A percentile compares a stretch with the other conserved stretches of the same genome.
Evolutionary conservation across 345 rosid genomes (phyloP).

Genomic region (Erysimum cheiranthoides): DNA sequence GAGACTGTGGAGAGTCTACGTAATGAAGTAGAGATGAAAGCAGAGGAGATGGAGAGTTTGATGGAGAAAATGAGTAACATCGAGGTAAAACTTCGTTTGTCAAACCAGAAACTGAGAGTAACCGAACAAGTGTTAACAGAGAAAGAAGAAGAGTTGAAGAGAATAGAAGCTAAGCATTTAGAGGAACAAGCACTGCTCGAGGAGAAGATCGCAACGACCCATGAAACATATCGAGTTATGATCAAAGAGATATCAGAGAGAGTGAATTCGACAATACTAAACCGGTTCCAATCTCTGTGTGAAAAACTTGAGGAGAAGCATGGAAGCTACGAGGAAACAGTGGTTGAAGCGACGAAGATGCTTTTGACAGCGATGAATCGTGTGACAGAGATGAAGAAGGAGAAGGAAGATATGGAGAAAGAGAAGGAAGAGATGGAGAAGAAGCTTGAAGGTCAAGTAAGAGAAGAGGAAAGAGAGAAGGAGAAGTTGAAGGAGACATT

Average conservation of each 20-base stretch:
- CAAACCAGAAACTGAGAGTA: constrained; percentile 92
- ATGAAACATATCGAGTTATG: constrained; percentile 54
- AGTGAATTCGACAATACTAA: constrained; percentile 44
- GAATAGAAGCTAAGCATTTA: constrained; percentile 64
- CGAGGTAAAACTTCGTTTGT: constrained; percentile 84
- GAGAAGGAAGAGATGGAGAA: constrained; percentile 47
- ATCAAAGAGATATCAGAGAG: constrained; percentile 53
- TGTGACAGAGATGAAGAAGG: constrained; percentile 51
- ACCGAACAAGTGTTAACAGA: constrained; percentile 80
- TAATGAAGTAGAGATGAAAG: constrained; percentile 75
- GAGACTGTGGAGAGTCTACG: constrained; percentile 66
- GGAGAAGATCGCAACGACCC: constrained; percentile 55
- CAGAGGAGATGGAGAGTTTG: constrained; percentile 67
- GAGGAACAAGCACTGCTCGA: constrained; percentile 69
- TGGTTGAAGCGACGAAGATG: constrained; percentile 53
- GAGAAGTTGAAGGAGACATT: constrained; percentile 53
- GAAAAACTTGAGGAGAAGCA: constrained; percentile 53
- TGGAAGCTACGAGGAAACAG: constrained; percentile 45
- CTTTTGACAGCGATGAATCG: constrained; percentile 54
- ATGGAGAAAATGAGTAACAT: constrained; percentile 62
- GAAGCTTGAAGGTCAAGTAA: constrained; percentile 54
- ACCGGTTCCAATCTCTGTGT: constrained; percentile 51
- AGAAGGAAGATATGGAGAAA: constrained; percentile 44
- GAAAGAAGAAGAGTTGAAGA: constrained; percentile 70
- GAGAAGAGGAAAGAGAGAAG: constrained; percentile 61